These are phyloP conservation scores for Pseudogymnoascus sp. DNA, from an alignment of 2,329 filamentous ascomycete species.

Conservation along the genomic window DNA sequence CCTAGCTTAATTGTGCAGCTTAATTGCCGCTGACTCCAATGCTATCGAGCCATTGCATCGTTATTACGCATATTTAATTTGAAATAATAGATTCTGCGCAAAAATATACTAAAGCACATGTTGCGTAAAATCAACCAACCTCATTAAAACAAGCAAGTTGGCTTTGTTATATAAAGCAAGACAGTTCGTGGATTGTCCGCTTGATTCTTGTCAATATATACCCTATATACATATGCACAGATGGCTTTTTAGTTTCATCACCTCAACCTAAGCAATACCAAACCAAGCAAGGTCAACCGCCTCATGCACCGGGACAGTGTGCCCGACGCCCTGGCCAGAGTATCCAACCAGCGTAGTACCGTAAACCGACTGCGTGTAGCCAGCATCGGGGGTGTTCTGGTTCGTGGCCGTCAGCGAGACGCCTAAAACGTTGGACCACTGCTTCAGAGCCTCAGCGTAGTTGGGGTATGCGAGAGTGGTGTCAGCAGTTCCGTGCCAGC, in stretches of 20 bases:
- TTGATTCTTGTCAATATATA: background rate
- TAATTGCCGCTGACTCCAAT: background rate
- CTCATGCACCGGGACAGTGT: slow-evolving; percentile 25
- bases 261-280: slow-evolving; percentile 11
- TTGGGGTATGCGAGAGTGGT: slow-evolving; percentile 32
- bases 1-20: too few relatives aligned
- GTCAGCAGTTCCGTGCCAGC: slow-evolving; percentile 32
- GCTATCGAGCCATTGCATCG: background rate
- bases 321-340: slow-evolving; percentile 25
- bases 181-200: background rate
- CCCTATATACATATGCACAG: background rate
- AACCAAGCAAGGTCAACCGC: slow-evolving; percentile 24
- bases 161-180: background rate
- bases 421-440: slow-evolving; percentile 40
- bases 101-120: background rate
- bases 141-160: background rate
- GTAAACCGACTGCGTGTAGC: slow-evolving; percentile 29
- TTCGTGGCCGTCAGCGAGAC: background rate
- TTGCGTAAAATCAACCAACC: too few relatives aligned
- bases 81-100: background rate
- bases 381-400: slow-evolving; percentile 22
- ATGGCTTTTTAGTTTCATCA: background rate
- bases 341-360: slow-evolving; percentile 27
- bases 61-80: background rate
- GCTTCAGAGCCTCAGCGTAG: slow-evolving; percentile 35